Percentiles rank a stretch among this genome's conserved stretches.
Conservation (phyloP, 306 rosid genomes). For the Cucurbita ficifolia region DNA sequence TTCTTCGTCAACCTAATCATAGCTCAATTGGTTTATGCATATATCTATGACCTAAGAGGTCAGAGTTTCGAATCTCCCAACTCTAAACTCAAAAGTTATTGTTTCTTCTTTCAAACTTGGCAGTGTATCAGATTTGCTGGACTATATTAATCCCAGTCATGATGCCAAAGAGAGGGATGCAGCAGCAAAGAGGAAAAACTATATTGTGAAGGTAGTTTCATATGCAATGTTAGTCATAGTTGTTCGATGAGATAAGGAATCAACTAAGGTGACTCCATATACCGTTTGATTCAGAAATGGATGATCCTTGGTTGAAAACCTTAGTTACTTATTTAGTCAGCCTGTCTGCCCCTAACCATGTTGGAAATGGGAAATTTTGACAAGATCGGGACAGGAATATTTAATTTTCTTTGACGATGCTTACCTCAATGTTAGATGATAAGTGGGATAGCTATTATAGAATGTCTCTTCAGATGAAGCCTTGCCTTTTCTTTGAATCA, state of each 20-base stretch:
- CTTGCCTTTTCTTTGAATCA: background rate
- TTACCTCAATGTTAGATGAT: background rate
- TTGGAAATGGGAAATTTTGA: background rate
- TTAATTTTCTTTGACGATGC: background rate
- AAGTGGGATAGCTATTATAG: background rate
- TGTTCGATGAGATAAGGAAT: background rate
- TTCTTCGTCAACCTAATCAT: background rate
- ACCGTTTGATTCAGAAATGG: background rate
- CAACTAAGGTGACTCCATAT: background rate
- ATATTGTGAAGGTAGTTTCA: constrained; percentile 40
- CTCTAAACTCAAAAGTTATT: background rate
- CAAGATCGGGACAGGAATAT: background rate
- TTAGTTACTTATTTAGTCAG: background rate
- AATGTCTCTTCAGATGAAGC: background rate
- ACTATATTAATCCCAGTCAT: constrained; percentile 78
- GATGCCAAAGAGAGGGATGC: constrained; percentile 62
- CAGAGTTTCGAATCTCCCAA: background rate
- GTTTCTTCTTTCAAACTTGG: constrained; percentile 12
- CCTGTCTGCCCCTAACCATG: background rate
- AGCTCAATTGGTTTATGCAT: background rate
- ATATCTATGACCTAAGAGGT: background rate
- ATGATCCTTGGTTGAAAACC: background rate
- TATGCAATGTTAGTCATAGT: background rate
- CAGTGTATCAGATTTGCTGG: constrained; percentile 97
- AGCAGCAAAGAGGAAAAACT: constrained; percentile 58